These are phyloP conservation scores for Myriangium duriaei DNA, from an alignment of 2,329 filamentous ascomycete genomes.

Conservation along the genomic window DNA sequence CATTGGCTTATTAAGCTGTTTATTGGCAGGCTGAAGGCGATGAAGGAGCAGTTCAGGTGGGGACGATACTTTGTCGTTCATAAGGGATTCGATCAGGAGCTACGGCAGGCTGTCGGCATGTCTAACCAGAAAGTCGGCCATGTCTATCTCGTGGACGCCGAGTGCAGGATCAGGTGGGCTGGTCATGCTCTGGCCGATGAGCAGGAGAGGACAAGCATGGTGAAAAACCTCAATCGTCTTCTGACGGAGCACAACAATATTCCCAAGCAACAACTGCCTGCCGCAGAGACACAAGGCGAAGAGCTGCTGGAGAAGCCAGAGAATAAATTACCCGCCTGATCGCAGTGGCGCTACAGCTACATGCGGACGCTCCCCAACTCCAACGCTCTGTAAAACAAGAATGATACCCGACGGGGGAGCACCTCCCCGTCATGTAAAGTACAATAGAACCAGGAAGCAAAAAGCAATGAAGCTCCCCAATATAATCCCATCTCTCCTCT, in stretches of 20 bases:
- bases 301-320: neutral
- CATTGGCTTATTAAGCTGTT: slow-evolving; percentile 45
- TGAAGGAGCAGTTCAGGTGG: slow-evolving; percentile 39
- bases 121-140: slow-evolving; percentile 90
- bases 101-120: slow-evolving; percentile 51
- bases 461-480: slow-evolving; percentile 83
- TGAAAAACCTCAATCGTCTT: slow-evolving; percentile 50
- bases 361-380: slow-evolving; percentile 4
- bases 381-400: slow-evolving; percentile 2
- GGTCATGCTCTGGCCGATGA: slow-evolving; percentile 60
- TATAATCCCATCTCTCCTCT: slow-evolving; percentile 88
- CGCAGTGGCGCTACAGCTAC: neutral
- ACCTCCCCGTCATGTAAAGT: slow-evolving; percentile 45
- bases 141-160: slow-evolving; percentile 75
- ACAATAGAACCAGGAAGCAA: slow-evolving; percentile 79
- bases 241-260: slow-evolving; percentile 41
- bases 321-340: too few species aligned
- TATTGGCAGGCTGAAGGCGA: slow-evolving; percentile 36
- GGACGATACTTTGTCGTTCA: slow-evolving; percentile 47
- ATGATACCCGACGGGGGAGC: too few species aligned
- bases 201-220: slow-evolving; percentile 54
- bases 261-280: too few species aligned
- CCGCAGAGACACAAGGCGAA: slow-evolving; percentile 17
- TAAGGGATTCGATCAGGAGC: slow-evolving; percentile 42
- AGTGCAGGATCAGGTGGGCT: slow-evolving; percentile 89